Evolutionary conservation across 106 monocot genomes (phyloP).

Genomic region (Apostasia ramifera): DNA sequence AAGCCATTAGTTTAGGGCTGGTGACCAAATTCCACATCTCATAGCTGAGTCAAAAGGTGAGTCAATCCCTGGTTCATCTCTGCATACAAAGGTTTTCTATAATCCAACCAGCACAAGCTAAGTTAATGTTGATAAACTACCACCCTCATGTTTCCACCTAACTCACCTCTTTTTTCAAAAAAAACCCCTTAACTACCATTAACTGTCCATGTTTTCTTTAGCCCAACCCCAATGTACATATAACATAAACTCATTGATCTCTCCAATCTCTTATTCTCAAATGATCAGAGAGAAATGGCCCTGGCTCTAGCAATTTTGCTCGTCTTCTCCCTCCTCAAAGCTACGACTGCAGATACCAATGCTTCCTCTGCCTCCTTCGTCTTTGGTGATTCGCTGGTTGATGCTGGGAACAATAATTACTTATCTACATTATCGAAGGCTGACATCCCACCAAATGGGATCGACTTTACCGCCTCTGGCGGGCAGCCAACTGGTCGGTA

Average conservation of each 20-base stretch:
- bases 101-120: no score
- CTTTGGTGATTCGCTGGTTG: slow-evolving; percentile 90
- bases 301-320: background rate
- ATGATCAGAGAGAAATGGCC: background rate
- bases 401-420: slow-evolving; percentile 88
- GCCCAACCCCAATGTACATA: background rate
- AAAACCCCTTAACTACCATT: background rate
- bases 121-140: no score
- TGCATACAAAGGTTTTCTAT: no score
- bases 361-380: slow-evolving; percentile 38
- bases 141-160: no score
- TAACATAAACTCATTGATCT: background rate
- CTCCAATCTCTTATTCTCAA: no score
- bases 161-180: background rate
- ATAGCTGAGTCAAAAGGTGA: no score
- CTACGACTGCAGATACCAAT: background rate
- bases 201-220: background rate
- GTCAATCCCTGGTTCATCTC: no score
- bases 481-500: slow-evolving; percentile 78
- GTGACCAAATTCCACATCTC: no score
- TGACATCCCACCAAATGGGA: slow-evolving; percentile 63
- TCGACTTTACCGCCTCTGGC: slow-evolving; percentile 64
- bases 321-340: background rate
- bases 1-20: no score
- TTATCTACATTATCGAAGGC: slow-evolving; percentile 64